phyloP scores from a whole-genome alignment of 805 yeast species.

The Starmera dryadoides region DNA sequence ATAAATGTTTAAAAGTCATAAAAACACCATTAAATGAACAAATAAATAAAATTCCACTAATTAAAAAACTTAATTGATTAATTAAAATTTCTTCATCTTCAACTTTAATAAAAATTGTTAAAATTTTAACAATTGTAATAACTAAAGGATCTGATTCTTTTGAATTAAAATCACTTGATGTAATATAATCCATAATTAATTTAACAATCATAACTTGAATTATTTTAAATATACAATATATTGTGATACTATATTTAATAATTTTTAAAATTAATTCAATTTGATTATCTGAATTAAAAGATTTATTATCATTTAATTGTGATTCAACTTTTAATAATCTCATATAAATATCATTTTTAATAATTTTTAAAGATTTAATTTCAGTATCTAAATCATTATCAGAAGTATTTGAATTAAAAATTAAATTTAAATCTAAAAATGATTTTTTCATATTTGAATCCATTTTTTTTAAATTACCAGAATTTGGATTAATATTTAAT shows the following conservation, averaged over 20 bases:
- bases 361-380: conserved; percentile 12
- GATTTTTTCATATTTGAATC: conserved; percentile 12
- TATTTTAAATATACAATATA: conserved; percentile 30
- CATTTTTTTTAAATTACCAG: neutral
- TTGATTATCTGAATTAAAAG: neutral
- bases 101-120: conserved; percentile 24
- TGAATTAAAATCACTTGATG: conserved; percentile 11
- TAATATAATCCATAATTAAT: conserved; percentile 17
- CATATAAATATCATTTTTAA: conserved; percentile 17
- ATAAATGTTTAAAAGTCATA: conserved; percentile 49
- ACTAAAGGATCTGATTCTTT: conserved; percentile 30
- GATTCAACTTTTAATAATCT: conserved; percentile 12
- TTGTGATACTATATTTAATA: conserved; percentile 14
- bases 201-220: conserved; percentile 22
- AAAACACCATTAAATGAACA: conserved; percentile 61
- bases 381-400: conserved; percentile 9
- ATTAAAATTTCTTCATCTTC: conserved; percentile 28
- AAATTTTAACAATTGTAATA: conserved; percentile 26
- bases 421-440: conserved; percentile 11
- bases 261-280: no score
- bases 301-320: neutral
- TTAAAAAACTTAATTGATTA: conserved; percentile 34
- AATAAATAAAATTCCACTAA: conserved; percentile 52
- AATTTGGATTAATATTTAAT: neutral
- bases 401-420: conserved; percentile 2